Evolutionary conservation across 257 asterid species (phyloP).

Genomic region (Nicotiana obtusifolia): DNA sequence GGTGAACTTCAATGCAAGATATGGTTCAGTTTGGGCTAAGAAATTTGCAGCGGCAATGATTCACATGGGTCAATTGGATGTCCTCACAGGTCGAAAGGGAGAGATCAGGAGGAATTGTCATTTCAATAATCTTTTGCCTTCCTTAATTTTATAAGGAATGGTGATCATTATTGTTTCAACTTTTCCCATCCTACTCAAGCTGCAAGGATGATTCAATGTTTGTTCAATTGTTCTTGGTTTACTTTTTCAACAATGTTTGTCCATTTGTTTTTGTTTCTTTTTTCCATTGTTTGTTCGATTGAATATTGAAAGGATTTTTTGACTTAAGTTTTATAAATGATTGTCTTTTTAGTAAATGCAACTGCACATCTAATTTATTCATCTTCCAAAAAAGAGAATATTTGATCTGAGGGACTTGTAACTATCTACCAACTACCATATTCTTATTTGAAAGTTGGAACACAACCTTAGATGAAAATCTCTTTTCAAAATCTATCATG

Average conservation of each 20-base stretch:
- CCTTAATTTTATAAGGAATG: background rate
- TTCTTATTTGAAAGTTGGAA: too few relatives aligned
- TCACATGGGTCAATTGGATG: conserved; percentile 9
- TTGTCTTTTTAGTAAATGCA: too few relatives aligned
- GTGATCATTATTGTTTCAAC: background rate
- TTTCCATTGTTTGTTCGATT: background rate
- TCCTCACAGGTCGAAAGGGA: background rate
- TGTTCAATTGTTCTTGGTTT: background rate
- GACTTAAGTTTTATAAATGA: background rate
- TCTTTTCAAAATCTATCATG: too few relatives aligned
- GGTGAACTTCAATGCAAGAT: background rate
- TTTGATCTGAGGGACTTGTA: too few relatives aligned
- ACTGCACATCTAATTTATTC: too few relatives aligned
- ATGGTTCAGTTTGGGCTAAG: conserved; percentile 3
- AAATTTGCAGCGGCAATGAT: conserved; percentile 9
- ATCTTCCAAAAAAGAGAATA: too few relatives aligned
- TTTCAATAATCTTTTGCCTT: background rate
- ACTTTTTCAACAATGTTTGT: background rate
- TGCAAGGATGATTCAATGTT: background rate
- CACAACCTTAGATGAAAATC: too few relatives aligned
- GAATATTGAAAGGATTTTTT: background rate
- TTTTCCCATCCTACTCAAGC: background rate
- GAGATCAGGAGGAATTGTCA: conserved; percentile 1
- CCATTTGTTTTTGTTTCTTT: background rate
- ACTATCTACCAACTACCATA: too few relatives aligned